Evolutionary conservation across 2,329 filamentous ascomycete species (phyloP).

Genomic region (Diaporthe vaccinii): DNA sequence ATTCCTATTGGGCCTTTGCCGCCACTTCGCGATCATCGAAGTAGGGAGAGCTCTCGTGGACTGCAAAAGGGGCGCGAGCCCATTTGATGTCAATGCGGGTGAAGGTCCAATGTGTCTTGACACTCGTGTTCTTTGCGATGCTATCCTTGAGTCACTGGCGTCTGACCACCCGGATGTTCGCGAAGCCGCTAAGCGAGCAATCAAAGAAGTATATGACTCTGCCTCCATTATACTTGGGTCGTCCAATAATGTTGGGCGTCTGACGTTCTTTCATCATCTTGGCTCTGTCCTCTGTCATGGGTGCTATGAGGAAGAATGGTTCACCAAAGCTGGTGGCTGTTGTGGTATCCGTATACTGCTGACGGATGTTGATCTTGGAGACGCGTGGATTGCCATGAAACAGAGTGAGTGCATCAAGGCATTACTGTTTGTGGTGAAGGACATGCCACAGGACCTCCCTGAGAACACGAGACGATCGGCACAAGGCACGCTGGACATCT

Average conservation of each 20-base stretch:
- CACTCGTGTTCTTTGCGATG: constrained; percentile 87
- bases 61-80: constrained; percentile 79
- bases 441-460: constrained; percentile 94
- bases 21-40: constrained; percentile 92
- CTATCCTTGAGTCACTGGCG: constrained; percentile 89
- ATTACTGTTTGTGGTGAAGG: constrained; percentile 98
- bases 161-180: constrained; percentile 86
- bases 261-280: constrained; percentile 88
- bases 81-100: constrained; percentile 87
- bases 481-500: constrained; percentile 83
- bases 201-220: constrained; percentile 83
- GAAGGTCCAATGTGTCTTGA: constrained; percentile 92
- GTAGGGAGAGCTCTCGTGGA: constrained; percentile 87
- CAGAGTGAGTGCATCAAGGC: constrained; percentile 91
- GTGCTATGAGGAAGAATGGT: constrained; percentile 99
- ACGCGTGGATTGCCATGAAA: constrained; percentile 84
- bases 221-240: constrained; percentile 84
- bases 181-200: constrained; percentile 83
- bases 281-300: constrained; percentile 90
- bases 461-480: constrained; percentile 88
- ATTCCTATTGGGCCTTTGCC: constrained; percentile 85
- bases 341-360: constrained; percentile 90
- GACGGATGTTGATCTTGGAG: constrained; percentile 86
- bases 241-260: constrained; percentile 76
- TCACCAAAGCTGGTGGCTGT: constrained; percentile 93